Evolutionary conservation across 495 filamentous ascomycete species (phyloP).

Genomic region (Daldinia bambusicola): DNA sequence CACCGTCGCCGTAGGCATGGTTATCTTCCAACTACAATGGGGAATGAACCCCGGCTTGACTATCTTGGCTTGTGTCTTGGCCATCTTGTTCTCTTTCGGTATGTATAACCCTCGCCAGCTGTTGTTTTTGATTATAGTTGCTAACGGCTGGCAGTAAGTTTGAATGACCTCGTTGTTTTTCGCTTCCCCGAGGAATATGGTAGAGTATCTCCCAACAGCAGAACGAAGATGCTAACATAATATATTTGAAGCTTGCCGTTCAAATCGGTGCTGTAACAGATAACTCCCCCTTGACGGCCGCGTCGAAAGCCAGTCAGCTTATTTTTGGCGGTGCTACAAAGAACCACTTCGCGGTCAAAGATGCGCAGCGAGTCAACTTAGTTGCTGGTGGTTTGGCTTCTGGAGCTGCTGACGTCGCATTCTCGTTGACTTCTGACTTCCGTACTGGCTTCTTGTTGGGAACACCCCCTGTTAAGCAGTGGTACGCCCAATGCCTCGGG

Average conservation of each 20-base stretch:
- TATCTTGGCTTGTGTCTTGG: conserved; percentile 68
- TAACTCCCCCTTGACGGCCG: conserved; percentile 70
- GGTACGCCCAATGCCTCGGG: conserved; percentile 70
- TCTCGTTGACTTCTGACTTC: conserved; percentile 66
- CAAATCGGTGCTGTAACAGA: conserved; percentile 72
- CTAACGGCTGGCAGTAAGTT: conserved; percentile 11
- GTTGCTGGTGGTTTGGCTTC: conserved; percentile 69
- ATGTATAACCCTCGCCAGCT: background rate
- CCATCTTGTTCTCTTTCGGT: conserved; percentile 73
- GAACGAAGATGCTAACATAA: background rate
- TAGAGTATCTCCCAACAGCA: background rate
- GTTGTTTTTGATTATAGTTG: background rate
- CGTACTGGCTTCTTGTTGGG: conserved; percentile 71
- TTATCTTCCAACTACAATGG: conserved; percentile 70
- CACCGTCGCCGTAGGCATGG: conserved; percentile 63
- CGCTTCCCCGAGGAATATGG: background rate
- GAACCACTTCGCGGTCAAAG: conserved; percentile 53
- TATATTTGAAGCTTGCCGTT: conserved; percentile 50
- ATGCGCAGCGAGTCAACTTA: conserved; percentile 70
- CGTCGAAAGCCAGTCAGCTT: conserved; percentile 74
- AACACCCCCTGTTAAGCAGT: conserved; percentile 71
- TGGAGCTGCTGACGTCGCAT: conserved; percentile 66
- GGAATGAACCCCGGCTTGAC: conserved; percentile 69
- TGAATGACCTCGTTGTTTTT: background rate
- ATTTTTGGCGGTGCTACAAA: conserved; percentile 71